These are phyloP conservation scores for Gliomastix tumulicola DNA, from an alignment of 2,329 filamentous ascomycete genomes.

Conservation along the genomic window DNA sequence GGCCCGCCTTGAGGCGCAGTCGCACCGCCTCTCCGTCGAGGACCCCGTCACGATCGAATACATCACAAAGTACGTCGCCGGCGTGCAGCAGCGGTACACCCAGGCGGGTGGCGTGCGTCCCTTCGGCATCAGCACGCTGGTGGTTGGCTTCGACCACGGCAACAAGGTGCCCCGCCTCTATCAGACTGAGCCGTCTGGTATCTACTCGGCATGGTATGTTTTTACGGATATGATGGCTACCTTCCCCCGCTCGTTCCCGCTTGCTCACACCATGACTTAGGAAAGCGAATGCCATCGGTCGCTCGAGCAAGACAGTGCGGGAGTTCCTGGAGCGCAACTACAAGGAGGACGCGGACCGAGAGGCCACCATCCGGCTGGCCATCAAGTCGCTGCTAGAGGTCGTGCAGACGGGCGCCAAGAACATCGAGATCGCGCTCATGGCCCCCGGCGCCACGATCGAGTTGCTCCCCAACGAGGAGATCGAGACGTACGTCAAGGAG, in stretches of 20 bases:
- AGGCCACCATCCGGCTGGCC: conserved; percentile 91
- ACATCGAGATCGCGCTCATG: conserved; percentile 99
- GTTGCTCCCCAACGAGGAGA: conserved; percentile 91
- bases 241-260: background rate
- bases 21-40: conserved; percentile 92
- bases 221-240: too few species aligned
- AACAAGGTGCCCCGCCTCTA: conserved; percentile 86
- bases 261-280: conserved; percentile 36
- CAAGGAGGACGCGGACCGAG: conserved; percentile 94
- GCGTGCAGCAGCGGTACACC: conserved; percentile 97
- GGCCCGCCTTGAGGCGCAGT: conserved; percentile 93
- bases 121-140: conserved; percentile 97
- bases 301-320: conserved; percentile 97
- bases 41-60: conserved; percentile 98
- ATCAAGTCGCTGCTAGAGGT: conserved; percentile 98
- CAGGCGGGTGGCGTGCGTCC: conserved; percentile 96
- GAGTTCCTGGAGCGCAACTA: conserved; percentile 99
- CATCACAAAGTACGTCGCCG: conserved; percentile 97
- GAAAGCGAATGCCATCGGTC: conserved; percentile 98
- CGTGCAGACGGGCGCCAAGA: conserved; percentile 97
- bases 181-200: conserved; percentile 98
- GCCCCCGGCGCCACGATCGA: conserved; percentile 85
- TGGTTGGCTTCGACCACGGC: conserved; percentile 96
- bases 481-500: conserved; percentile 95
- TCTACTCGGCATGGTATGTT: conserved; percentile 98